Base-by-base conservation (phyloP, 495 filamentous ascomycete genomes). In the Aspergillus sparsus region DNA sequence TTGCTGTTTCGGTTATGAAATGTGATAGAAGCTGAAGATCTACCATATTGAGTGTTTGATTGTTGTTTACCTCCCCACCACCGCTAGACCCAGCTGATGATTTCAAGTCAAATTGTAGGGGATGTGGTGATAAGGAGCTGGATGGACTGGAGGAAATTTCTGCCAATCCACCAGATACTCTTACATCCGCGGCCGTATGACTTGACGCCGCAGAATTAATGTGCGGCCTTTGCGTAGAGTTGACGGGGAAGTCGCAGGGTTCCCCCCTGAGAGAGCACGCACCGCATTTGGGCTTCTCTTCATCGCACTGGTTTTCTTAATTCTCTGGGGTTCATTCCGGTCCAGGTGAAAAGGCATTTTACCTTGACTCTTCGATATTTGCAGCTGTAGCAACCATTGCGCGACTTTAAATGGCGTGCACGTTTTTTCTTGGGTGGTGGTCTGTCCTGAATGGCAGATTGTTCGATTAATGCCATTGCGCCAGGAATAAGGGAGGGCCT, bases 1-100 rank as follows among this genome's bases (percentile, higher is more conserved):
- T 61, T 6, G 69, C 58, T 13, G 68, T 71, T 18, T 71, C 37
- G 45, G 65, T 35, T 4, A 71, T 56, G 32, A 65, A 71, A 21
- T 62, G 62, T 36, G 59, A 53, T 1, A 69, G 47, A 1, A 71
- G 61, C 6, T 45, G 63, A 35, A 71, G 44, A 42, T 71, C 67
- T 35, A 35, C 21, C 67, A 69, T 68, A 34, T 71, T 68, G 9
- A 66, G 44, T 13, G 47, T 11, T 13, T 44, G 9, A 41, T 12
- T 9, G 2, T 41, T 13, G 8, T 2, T 41, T 41, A 9, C 4
- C 4, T 2, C 8, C 9, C 8, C 9, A 41, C 4, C 13, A 10
- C 37, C 37, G 21, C 1, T 27, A 2, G 37, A 41, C 13, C 8
- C 37, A 9, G 13, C 2, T 9, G 37, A 5, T 13, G 13, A 13